Base-by-base conservation (phyloP, 331 rosid species). In the Acacia concinna region DNA sequence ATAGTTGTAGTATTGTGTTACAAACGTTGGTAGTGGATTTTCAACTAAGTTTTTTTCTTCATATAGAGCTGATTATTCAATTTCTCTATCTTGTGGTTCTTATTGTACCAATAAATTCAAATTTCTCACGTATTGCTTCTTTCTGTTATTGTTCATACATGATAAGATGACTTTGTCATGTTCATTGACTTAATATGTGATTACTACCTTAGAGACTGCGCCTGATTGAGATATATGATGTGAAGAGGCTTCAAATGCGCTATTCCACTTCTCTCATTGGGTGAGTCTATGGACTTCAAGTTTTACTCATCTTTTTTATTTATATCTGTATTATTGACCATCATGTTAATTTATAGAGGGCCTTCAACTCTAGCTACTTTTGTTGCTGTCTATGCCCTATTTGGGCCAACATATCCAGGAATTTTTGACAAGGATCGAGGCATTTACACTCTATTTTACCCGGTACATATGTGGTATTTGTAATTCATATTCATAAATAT, bases 361-460 rank as follows among this genome's bases (percentile, higher is more conserved):
- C 97, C 97, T 4, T 85, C 98, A 4, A 91, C 91, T 5, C 84
- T 96, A 15, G 99, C 93, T 21, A 96, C 99, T 21, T 96, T 93
- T 77, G 97, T 93, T 59, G 98, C 97, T 57, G 97, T 96, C 14
- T 93, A 93, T 84, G 97, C 97, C 10, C 90, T 93, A 21, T 91
- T 96, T 84, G 99, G 99, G 49, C 98, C 99, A 18, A 96, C 98
- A 32, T 96, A 90, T 86, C 97, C 97, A 31, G 99, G 99, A 72
- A 88, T 84, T 70, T 91, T 90, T 25, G 97, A 91, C 76, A 89
- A 87, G 86, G 95, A 93, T 66, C 88, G 96, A 86, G 89, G 98
- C 83, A 96, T 91, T 84, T 93, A 93, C 89, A 87, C 91, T 66
- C 91, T 96, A 34, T 93, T 96, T 81, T 96, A 96, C 77, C 99